phyloP scores from a whole-genome alignment of 306 rosid genomes.

The Sesbania bispinosa region DNA sequence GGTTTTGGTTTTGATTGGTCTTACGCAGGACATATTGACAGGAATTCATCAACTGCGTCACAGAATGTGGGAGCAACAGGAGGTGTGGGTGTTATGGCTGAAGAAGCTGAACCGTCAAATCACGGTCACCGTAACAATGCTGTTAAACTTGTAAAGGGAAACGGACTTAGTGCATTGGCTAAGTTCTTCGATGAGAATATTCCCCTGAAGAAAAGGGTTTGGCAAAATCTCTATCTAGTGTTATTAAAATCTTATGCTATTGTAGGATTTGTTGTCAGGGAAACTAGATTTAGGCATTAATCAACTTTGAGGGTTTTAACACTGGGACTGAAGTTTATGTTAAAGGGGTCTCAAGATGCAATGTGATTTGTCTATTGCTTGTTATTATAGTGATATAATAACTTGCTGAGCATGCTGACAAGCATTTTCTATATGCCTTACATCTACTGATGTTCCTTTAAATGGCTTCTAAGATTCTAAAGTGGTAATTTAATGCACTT shows the following conservation, averaged over 20 bases:
- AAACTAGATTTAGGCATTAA: neutral
- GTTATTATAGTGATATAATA: neutral
- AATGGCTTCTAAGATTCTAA: neutral
- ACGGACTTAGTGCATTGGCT: slow-evolving; percentile 21
- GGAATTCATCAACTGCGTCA: slow-evolving; percentile 24
- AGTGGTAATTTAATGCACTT: neutral
- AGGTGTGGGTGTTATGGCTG: neutral
- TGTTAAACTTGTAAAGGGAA: slow-evolving; percentile 23
- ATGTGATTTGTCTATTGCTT: neutral
- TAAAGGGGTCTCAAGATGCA: neutral
- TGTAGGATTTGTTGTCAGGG: neutral
- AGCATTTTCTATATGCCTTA: slow-evolving; percentile 11
- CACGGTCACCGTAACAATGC: slow-evolving; percentile 18
- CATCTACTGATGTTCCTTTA: slow-evolving; percentile 16
- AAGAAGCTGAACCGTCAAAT: neutral
- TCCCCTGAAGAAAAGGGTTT: slow-evolving; percentile 73
- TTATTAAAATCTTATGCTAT: neutral
- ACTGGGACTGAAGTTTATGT: neutral
- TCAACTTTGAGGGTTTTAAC: neutral
- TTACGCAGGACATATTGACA: slow-evolving; percentile 44
- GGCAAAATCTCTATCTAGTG: neutral
- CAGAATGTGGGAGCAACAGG: slow-evolving; percentile 2
- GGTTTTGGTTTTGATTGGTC: slow-evolving; percentile 21
- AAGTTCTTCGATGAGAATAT: slow-evolving; percentile 62
- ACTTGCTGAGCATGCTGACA: neutral